Evolutionary conservation across 1,139 yeast genomes (phyloP).

Genomic region (Hemisphaericaspora lyxosophila): DNA sequence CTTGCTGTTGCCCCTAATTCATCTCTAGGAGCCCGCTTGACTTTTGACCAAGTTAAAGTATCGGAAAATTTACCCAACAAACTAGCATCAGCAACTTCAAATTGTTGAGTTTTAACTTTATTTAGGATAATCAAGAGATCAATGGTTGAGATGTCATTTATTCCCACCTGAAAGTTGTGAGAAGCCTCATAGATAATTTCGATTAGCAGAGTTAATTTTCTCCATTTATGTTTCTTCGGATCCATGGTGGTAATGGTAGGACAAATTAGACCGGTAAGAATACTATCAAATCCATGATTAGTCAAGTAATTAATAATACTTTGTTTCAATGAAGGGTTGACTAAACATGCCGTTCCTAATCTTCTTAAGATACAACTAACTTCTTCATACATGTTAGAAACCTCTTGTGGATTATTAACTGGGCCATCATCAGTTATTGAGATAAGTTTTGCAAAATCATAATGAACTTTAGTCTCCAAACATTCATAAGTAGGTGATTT

Average conservation of each 20-base stretch:
- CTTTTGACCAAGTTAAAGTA: background rate
- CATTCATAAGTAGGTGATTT: background rate
- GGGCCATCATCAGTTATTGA: background rate
- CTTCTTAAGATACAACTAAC: background rate
- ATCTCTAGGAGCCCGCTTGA: too few relatives aligned
- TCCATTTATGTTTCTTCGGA: background rate
- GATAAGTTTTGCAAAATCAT: background rate
- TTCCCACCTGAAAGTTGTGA: background rate
- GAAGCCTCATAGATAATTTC: constrained; percentile 5
- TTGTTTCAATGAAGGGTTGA: background rate
- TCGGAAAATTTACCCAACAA: background rate
- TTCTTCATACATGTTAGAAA: background rate
- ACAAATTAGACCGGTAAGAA: background rate
- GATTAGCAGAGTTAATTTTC: background rate
- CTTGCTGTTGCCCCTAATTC: too few relatives aligned
- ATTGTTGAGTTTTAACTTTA: background rate
- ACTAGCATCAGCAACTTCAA: background rate
- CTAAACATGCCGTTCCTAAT: background rate
- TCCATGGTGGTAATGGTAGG: background rate
- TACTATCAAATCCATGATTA: background rate
- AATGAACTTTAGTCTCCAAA: background rate
- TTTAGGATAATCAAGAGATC: constrained; percentile 2
- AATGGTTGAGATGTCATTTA: constrained; percentile 2
- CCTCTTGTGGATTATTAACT: background rate
- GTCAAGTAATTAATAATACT: constrained; percentile 1